A percentile compares a stretch with the other conserved stretches of the same genome.
These are phyloP conservation scores for Haplosporangium gracile DNA, from an alignment of 192 early-diverging fungal species.

Conservation along the genomic window DNA sequence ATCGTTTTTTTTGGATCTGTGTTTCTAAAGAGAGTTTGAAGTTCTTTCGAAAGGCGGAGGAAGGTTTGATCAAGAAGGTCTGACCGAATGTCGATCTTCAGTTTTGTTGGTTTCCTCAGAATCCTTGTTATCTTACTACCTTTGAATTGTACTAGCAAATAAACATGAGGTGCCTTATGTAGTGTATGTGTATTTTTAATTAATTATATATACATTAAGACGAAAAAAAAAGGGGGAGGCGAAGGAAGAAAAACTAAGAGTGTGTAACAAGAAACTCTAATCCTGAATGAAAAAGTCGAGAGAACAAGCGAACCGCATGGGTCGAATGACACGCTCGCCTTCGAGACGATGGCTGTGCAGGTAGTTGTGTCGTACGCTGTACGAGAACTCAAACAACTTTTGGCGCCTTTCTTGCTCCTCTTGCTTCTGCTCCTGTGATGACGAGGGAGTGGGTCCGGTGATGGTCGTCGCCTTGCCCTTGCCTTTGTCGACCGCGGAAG, in stretches of 20 bases:
- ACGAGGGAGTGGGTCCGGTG: not conserved
- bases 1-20: not conserved
- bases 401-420: not conserved
- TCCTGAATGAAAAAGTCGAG: constrained; percentile 25
- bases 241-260: not conserved
- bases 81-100: not conserved
- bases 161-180: too few species aligned
- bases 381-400: constrained; percentile 31
- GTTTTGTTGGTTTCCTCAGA: too few species aligned
- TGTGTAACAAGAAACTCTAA: not conserved
- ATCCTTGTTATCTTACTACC: too few species aligned
- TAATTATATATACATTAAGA: too few species aligned
- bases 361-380: constrained; percentile 40
- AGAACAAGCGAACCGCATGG: constrained; percentile 29
- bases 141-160: too few species aligned
- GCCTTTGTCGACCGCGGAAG: not conserved
- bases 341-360: constrained; percentile 17
- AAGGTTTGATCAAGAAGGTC: not conserved
- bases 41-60: not conserved
- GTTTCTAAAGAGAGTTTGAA: too few species aligned
- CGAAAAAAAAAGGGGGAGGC: too few species aligned
- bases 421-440: not conserved
- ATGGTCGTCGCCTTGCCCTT: not conserved
- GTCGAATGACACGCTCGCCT: constrained; percentile 38
- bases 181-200: too few species aligned